phyloP scores from a whole-genome alignment of 257 asterid species.

The Fraxinus quadrangulata region DNA sequence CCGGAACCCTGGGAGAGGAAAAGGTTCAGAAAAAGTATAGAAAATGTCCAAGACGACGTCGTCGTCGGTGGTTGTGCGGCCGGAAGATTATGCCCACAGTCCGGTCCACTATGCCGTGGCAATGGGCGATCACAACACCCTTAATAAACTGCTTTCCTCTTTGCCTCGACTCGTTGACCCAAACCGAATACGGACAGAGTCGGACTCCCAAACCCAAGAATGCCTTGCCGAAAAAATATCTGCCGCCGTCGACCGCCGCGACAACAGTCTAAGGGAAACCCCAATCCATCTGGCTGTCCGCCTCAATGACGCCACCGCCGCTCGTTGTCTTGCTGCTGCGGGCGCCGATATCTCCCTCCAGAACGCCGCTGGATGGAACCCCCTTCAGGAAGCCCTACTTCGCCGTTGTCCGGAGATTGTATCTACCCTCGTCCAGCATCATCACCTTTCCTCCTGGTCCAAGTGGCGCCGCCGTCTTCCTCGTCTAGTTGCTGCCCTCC shows the following conservation, averaged over 20 bases:
- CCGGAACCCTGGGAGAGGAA: neutral
- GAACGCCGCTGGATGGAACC: conserved; percentile 91
- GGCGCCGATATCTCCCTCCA: conserved; percentile 90
- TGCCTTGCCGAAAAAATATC: conserved; percentile 63
- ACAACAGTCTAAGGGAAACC: conserved; percentile 69
- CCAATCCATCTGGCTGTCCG: conserved; percentile 95
- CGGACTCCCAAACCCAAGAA: conserved; percentile 69
- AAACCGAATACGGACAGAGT: conserved; percentile 48
- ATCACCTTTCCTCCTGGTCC: conserved; percentile 79
- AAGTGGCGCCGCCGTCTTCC: conserved; percentile 98
- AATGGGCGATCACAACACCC: conserved; percentile 58
- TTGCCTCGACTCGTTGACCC: conserved; percentile 64
- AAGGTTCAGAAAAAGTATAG: neutral
- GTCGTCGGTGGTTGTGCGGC: conserved; percentile 48
- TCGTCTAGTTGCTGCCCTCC: conserved; percentile 73
- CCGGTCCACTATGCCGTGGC: conserved; percentile 90
- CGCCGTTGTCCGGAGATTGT: conserved; percentile 76
- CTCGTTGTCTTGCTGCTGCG: conserved; percentile 61
- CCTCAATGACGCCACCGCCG: conserved; percentile 67
- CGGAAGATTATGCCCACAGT: conserved; percentile 70
- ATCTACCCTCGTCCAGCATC: conserved; percentile 67
- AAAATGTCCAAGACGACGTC: conserved; percentile 56
- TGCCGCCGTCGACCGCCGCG: conserved; percentile 79
- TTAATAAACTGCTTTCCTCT: conserved; percentile 51
- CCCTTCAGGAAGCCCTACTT: conserved; percentile 85